A percentile compares a stretch with the other conserved stretches of the same genome.
Conservation (phyloP, 352 stramenopile species). For the Phytophthora idaei region DNA sequence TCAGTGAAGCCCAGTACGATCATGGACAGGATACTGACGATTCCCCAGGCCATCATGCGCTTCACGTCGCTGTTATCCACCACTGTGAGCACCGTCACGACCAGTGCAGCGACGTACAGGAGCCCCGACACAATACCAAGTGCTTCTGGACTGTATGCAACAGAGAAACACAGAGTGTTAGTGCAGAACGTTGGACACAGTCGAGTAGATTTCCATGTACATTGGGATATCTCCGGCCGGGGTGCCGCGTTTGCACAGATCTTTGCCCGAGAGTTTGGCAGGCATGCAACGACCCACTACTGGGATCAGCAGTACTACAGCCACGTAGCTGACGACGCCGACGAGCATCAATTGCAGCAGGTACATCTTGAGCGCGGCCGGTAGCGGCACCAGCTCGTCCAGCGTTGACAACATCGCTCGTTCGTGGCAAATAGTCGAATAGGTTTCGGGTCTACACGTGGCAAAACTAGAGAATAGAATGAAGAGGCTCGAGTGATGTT, state of each 20-base stretch:
- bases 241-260: constrained; percentile 93
- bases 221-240: constrained; percentile 87
- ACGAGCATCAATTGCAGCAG: constrained; percentile 59
- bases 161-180: not conserved
- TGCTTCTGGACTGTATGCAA: constrained; percentile 72
- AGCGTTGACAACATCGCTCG: constrained; percentile 20
- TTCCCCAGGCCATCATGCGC: constrained; percentile 84
- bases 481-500: not conserved
- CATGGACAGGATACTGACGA: constrained; percentile 90
- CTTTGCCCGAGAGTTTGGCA: constrained; percentile 89
- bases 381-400: constrained; percentile 30
- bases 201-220: constrained; percentile 40
- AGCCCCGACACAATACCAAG: constrained; percentile 88
- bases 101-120: constrained; percentile 79
- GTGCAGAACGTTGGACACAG: not conserved
- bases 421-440: constrained; percentile 21
- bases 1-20: constrained; percentile 94
- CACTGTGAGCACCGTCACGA: constrained; percentile 73
- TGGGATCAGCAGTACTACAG: constrained; percentile 71
- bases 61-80: constrained; percentile 72
- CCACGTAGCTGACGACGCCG: constrained; percentile 61
- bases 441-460: constrained; percentile 24
- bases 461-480: constrained; percentile 10
- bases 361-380: constrained; percentile 44
- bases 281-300: constrained; percentile 65